phyloP scores from a whole-genome alignment of 768 basidiomycete genomes.

The Hortiboletus flavorubellus region DNA sequence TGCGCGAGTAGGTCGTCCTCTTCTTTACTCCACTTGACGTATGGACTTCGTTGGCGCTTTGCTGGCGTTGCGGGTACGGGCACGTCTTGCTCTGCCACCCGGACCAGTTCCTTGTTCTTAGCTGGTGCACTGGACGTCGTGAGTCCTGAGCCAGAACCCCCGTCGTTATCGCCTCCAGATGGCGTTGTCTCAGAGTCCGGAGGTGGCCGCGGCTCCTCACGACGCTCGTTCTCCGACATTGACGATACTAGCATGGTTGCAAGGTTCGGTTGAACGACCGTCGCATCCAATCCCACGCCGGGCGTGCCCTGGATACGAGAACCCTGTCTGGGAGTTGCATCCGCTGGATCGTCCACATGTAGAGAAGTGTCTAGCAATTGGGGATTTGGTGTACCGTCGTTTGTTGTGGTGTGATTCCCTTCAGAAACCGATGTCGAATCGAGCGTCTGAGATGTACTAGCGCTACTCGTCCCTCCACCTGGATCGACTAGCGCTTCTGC shows the following conservation, averaged over 20 bases:
- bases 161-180: slow-evolving; percentile 1
- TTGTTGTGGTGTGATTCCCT: not conserved
- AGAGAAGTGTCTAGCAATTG: not conserved
- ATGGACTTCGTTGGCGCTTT: slow-evolving; percentile 38
- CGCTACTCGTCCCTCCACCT: slow-evolving; percentile 11
- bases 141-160: not conserved
- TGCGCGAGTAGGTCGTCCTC: slow-evolving; percentile 40
- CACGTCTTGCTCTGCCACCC: slow-evolving; percentile 31
- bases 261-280: not conserved
- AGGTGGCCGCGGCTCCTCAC: slow-evolving; percentile 4
- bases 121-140: not conserved
- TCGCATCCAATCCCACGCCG: not conserved
- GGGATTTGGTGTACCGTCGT: not conserved
- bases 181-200: slow-evolving; percentile 9
- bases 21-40: slow-evolving; percentile 42
- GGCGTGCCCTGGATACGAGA: not conserved
- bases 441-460: not conserved
- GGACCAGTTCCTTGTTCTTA: slow-evolving; percentile 22
- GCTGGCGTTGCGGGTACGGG: slow-evolving; percentile 16
- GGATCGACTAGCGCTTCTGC: slow-evolving; percentile 21
- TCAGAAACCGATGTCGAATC: slow-evolving; percentile 6
- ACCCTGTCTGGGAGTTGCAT: slow-evolving; percentile 19
- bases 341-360: slow-evolving; percentile 5
- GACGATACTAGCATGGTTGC: not conserved
- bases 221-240: not conserved